phyloP scores from a whole-genome alignment of 2,329 filamentous ascomycete species.

The Penicillium verrucosum region DNA sequence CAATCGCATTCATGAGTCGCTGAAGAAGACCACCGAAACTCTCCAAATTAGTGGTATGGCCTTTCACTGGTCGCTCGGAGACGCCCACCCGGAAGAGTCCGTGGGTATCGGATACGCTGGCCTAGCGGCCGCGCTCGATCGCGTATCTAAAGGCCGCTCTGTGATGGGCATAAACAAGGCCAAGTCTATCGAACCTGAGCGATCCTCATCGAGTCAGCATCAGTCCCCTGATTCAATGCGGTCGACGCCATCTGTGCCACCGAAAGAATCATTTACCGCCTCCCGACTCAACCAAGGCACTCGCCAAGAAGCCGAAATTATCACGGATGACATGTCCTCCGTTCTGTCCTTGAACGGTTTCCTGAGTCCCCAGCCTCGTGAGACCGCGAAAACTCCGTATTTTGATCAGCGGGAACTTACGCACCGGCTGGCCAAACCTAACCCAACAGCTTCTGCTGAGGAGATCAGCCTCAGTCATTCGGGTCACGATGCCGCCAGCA shows the following conservation, averaged over 20 bases:
- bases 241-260: conserved; percentile 23
- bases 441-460: background rate
- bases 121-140: conserved; percentile 62
- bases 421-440: background rate
- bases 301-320: conserved; percentile 9
- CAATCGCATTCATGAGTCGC: conserved; percentile 43
- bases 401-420: background rate
- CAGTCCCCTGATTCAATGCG: background rate
- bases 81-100: conserved; percentile 56
- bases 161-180: conserved; percentile 28
- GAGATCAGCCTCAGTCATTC: conserved; percentile 2
- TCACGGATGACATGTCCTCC: conserved; percentile 31
- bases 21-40: conserved; percentile 59
- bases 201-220: conserved; percentile 1
- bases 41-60: conserved; percentile 64
- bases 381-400: conserved; percentile 1
- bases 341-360: conserved; percentile 28
- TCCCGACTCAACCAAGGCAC: conserved; percentile 5
- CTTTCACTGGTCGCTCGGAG: conserved; percentile 64
- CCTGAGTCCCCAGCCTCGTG: conserved; percentile 9
- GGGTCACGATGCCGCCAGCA: conserved; percentile 33
- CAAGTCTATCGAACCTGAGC: conserved; percentile 18
- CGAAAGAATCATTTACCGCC: conserved; percentile 21
- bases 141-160: conserved; percentile 36
- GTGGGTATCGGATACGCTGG: conserved; percentile 66